These are phyloP conservation scores for Gleditsia sinensis DNA, from an alignment of 306 rosid species.

Conservation along the genomic window DNA sequence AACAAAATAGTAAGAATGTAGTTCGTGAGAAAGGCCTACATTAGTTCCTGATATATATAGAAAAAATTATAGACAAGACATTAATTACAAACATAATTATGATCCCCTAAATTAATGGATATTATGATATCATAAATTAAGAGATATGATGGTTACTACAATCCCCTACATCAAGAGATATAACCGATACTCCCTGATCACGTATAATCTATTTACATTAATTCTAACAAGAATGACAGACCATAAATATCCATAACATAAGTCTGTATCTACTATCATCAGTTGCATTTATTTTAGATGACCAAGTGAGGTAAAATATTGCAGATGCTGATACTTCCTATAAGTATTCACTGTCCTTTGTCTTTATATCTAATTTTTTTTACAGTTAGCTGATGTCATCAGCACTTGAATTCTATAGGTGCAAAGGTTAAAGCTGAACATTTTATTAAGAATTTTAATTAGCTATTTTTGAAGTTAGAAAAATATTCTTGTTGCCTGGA, in stretches of 20 bases:
- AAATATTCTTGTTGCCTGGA: not conserved
- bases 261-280: not conserved
- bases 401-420: constrained; percentile 21
- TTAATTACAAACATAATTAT: too few relatives aligned
- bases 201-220: too few relatives aligned
- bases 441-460: constrained; percentile 12
- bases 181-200: too few relatives aligned
- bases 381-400: constrained; percentile 8
- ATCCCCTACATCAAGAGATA: too few relatives aligned
- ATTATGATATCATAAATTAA: too few relatives aligned
- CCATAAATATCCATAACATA: constrained; percentile 7
- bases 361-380: constrained; percentile 1
- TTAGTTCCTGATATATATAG: too few relatives aligned
- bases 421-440: constrained; percentile 10
- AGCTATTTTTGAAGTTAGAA: not conserved
- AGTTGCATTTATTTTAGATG: constrained; percentile 22
- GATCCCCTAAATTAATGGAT: too few relatives aligned
- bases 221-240: too few relatives aligned
- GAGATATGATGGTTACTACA: too few relatives aligned
- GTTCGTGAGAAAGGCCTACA: too few relatives aligned
- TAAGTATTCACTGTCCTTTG: constrained; percentile 8
- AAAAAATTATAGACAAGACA: too few relatives aligned
- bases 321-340: constrained; percentile 20
- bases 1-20: too few relatives aligned
- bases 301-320: not conserved